A percentile compares a stretch with the other conserved stretches of the same genome.
These are phyloP conservation scores for Schizochytrium sp. DNA, from an alignment of 108 stramenopile genomes.

Conservation along the genomic window DNA sequence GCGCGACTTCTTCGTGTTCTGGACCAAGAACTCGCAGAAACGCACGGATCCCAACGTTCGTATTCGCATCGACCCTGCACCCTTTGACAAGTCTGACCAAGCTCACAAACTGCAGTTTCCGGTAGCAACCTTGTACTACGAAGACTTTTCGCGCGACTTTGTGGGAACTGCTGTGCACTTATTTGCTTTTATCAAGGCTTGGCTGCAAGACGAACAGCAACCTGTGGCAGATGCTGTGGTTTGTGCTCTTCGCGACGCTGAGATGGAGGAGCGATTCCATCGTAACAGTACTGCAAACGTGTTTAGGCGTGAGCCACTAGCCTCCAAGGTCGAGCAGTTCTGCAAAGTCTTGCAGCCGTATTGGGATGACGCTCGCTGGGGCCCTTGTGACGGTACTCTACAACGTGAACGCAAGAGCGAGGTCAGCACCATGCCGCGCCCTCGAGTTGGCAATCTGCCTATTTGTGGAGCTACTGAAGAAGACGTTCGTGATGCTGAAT, in stretches of 20 bases:
- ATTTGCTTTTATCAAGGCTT: constrained; percentile 1
- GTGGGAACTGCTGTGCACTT: neutral
- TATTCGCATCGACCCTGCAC: neutral
- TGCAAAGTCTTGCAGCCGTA: constrained; percentile 5
- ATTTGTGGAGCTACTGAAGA: neutral
- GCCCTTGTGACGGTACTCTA: constrained; percentile 37
- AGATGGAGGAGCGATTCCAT: constrained; percentile 35
- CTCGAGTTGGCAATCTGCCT: constrained; percentile 1
- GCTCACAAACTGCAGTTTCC: constrained; percentile 39
- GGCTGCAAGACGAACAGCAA: constrained; percentile 16
- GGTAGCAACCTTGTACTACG: constrained; percentile 40
- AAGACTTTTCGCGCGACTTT: constrained; percentile 55
- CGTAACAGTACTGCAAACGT: neutral
- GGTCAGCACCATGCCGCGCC: neutral
- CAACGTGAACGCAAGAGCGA: neutral
- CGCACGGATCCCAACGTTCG: neutral
- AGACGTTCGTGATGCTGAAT: neutral
- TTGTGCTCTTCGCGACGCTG: constrained; percentile 6
- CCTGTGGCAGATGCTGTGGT: constrained; percentile 8
- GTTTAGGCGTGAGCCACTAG: neutral
- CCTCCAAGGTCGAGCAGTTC: neutral
- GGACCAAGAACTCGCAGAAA: neutral
- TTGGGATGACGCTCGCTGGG: constrained; percentile 35
- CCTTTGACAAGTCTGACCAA: constrained; percentile 16
- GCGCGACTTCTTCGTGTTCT: constrained; percentile 17